Conservation (phyloP, 192 early-diverging fungal genomes). For the Gamsiella multidivaricata region DNA sequence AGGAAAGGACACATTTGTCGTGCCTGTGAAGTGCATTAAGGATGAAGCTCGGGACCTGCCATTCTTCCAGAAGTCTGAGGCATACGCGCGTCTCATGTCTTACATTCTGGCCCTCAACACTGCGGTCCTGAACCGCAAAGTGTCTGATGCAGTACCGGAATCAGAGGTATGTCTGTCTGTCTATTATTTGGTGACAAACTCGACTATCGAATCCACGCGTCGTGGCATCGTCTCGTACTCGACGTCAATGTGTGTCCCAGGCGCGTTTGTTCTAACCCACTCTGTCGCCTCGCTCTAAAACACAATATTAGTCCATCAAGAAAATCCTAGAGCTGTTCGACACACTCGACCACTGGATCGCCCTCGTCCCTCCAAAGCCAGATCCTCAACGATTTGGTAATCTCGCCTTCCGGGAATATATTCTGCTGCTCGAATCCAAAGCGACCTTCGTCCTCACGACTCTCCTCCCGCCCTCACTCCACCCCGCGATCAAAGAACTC, state of each 20-base stretch:
- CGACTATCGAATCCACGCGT: too few relatives aligned
- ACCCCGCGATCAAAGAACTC: constrained; percentile 76
- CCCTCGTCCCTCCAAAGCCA: constrained; percentile 79
- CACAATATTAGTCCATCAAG: constrained; percentile 51
- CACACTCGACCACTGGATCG: constrained; percentile 74
- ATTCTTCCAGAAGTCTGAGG: constrained; percentile 72
- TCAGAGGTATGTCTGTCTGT: constrained; percentile 61
- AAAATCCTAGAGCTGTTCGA: constrained; percentile 72
- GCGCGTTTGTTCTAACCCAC: too few relatives aligned
- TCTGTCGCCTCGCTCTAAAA: background rate
- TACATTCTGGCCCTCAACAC: constrained; percentile 82
- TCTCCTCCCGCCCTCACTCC: constrained; percentile 42
- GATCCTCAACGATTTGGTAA: constrained; percentile 91
- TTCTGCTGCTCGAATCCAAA: constrained; percentile 47
- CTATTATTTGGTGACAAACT: constrained; percentile 12
- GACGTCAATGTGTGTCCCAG: too few relatives aligned
- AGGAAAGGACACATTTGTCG: constrained; percentile 8
- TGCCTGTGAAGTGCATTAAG: constrained; percentile 47
- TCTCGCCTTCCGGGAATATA: constrained; percentile 87
- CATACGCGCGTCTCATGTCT: constrained; percentile 73
- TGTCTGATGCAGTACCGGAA: constrained; percentile 63
- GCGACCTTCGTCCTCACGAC: constrained; percentile 37
- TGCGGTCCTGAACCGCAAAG: constrained; percentile 71
- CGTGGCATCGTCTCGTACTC: too few relatives aligned
- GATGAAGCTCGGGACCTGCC: constrained; percentile 40